These are phyloP conservation scores for Multifurca ochricompacta DNA, from an alignment of 768 basidiomycete genomes.

Conservation along the genomic window DNA sequence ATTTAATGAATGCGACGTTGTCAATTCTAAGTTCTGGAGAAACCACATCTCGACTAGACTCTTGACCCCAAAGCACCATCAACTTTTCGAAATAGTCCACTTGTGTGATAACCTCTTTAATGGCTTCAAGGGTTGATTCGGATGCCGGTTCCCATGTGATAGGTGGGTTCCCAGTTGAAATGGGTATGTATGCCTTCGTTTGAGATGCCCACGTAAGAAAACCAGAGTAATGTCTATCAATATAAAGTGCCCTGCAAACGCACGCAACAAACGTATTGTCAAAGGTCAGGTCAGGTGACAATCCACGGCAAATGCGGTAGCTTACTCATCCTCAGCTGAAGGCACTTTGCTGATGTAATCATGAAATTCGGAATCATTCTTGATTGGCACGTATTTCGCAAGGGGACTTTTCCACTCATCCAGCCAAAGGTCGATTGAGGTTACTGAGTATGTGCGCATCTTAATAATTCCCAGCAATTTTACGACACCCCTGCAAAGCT, in stretches of 20 bases:
- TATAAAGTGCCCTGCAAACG: constrained; percentile 37
- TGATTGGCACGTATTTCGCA: constrained; percentile 37
- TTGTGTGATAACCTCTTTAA: constrained; percentile 40
- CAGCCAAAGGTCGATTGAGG: constrained; percentile 60
- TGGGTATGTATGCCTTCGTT: constrained; percentile 51
- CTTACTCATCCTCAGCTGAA: constrained; percentile 19
- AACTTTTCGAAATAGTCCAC: constrained; percentile 55
- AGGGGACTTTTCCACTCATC: constrained; percentile 66
- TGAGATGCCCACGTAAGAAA: constrained; percentile 67
- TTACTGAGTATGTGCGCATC: constrained; percentile 62
- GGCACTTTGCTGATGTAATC: constrained; percentile 30
- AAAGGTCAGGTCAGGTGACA: too few relatives aligned
- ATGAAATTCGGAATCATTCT: constrained; percentile 44
- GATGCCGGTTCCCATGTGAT: constrained; percentile 51
- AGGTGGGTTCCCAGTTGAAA: constrained; percentile 31
- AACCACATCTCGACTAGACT: constrained; percentile 51
- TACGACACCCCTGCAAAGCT: constrained; percentile 46
- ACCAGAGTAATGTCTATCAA: constrained; percentile 72
- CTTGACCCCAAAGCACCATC: constrained; percentile 68
- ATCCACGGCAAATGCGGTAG: too few relatives aligned
- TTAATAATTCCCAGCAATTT: constrained; percentile 65
- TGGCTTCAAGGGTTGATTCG: constrained; percentile 40
- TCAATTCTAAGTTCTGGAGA: constrained; percentile 51
- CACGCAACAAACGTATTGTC: too few relatives aligned
- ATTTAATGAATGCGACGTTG: constrained; percentile 42